These are phyloP conservation scores for Candida yuanshanica DNA, from an alignment of 805 yeast genomes.

Conservation along the genomic window DNA sequence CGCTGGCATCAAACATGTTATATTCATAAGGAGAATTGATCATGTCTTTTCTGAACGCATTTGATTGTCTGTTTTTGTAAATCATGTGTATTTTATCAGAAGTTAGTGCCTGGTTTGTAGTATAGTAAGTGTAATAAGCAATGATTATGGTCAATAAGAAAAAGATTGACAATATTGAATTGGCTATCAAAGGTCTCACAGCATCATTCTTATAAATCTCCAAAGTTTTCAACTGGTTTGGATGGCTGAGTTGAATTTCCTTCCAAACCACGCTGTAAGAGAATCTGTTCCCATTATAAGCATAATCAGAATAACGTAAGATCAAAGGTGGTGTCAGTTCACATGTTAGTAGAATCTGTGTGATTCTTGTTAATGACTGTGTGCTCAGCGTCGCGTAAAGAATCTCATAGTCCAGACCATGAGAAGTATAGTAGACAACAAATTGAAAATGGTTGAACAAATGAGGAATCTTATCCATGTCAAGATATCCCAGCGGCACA, in stretches of 20 bases:
- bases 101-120: constrained; percentile 11
- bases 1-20: neutral
- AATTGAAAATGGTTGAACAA: constrained; percentile 28
- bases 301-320: constrained; percentile 19
- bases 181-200: constrained; percentile 19
- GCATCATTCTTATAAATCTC: constrained; percentile 22
- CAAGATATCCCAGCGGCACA: constrained; percentile 26
- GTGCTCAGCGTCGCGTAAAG: constrained; percentile 23
- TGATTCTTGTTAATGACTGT: constrained; percentile 22
- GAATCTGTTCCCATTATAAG: constrained; percentile 24
- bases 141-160: constrained; percentile 12
- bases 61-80: constrained; percentile 7
- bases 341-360: constrained; percentile 21
- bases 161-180: constrained; percentile 16
- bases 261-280: constrained; percentile 24
- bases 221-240: constrained; percentile 8
- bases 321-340: constrained; percentile 21
- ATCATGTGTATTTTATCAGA: constrained; percentile 14
- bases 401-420: constrained; percentile 20
- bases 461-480: constrained; percentile 25
- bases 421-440: constrained; percentile 19
- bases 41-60: neutral
- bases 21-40: neutral
- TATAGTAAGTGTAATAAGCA: constrained; percentile 14
- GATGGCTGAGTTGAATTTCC: constrained; percentile 17